A percentile compares a stretch with the other conserved stretches of the same genome.
These are phyloP conservation scores for Diaporthe eres DNA, from an alignment of 2,329 filamentous ascomycete species.

Conservation along the genomic window DNA sequence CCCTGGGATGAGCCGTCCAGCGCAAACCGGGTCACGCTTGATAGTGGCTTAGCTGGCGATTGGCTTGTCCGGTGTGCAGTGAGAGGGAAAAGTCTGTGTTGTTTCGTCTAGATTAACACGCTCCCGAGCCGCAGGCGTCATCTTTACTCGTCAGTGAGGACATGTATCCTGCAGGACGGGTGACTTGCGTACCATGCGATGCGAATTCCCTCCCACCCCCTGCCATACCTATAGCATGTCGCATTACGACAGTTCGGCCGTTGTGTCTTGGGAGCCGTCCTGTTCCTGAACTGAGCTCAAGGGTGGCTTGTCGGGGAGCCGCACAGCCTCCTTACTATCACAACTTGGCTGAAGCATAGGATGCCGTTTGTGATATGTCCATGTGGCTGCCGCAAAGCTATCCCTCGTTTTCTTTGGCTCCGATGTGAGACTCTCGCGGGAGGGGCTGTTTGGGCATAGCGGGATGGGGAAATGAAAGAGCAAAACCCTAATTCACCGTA, in stretches of 20 bases:
- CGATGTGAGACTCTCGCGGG: background rate
- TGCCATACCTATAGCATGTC: constrained; percentile 25
- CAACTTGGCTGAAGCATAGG: constrained; percentile 23
- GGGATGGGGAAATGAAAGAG: constrained; percentile 6
- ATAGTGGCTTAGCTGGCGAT: background rate
- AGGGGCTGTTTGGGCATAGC: background rate
- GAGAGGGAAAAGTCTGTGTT: constrained; percentile 8
- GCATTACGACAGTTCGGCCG: constrained; percentile 30
- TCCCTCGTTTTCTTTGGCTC: background rate
- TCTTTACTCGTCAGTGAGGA: background rate
- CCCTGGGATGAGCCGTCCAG: constrained; percentile 25
- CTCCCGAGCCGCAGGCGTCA: constrained; percentile 30
- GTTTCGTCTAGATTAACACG: constrained; percentile 21
- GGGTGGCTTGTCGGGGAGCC: constrained; percentile 33
- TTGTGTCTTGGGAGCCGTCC: constrained; percentile 25
- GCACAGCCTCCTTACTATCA: constrained; percentile 22
- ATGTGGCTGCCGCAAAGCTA: background rate
- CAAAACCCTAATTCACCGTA: constrained; percentile 25
- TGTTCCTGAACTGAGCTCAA: constrained; percentile 1
- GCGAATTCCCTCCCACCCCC: background rate
- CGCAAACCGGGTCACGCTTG: background rate
- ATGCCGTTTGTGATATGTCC: background rate
- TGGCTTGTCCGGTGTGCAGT: constrained; percentile 10
- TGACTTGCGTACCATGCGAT: constrained; percentile 18
- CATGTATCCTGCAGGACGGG: constrained; percentile 23